A percentile compares a stretch with the other conserved stretches of the same genome.
Evolutionary conservation across 1,139 yeast species (phyloP).

Genomic region (Debaryomyces coudertii): DNA sequence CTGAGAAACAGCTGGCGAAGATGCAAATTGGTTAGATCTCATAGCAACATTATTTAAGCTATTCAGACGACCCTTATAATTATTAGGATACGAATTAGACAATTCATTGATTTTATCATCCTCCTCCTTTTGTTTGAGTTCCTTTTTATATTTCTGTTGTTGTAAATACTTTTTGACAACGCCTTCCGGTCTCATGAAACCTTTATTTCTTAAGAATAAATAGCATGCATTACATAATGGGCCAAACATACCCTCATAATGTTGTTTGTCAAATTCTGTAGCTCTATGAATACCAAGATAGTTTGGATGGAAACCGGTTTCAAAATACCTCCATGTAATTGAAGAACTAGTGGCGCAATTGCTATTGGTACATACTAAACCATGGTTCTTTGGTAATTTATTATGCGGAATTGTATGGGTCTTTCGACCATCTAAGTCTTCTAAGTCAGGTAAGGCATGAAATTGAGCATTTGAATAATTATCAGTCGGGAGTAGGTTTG

Average conservation of each 20-base stretch:
- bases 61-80: constrained; percentile 14
- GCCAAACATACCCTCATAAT: constrained; percentile 55
- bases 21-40: constrained; percentile 25
- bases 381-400: constrained; percentile 45
- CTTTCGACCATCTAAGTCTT: constrained; percentile 49
- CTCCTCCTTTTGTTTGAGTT: constrained; percentile 33
- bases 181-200: constrained; percentile 55
- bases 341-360: constrained; percentile 48
- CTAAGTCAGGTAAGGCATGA: constrained; percentile 48
- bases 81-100: neutral
- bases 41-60: constrained; percentile 23
- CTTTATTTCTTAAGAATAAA: constrained; percentile 49
- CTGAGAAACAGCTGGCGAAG: constrained; percentile 30
- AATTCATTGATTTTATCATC: constrained; percentile 1
- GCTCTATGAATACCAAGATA: constrained; percentile 44
- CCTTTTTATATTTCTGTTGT: constrained; percentile 48
- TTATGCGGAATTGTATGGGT: constrained; percentile 46
- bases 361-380: constrained; percentile 45
- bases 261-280: constrained; percentile 42
- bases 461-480: constrained; percentile 22
- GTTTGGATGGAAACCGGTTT: constrained; percentile 44
- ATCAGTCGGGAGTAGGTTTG: constrained; percentile 14
- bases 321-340: constrained; percentile 52
- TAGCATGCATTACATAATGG: constrained; percentile 56
- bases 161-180: constrained; percentile 52